Conservation (phyloP, 2,329 filamentous ascomycete genomes). For the Biscogniauxia mediterranea region DNA sequence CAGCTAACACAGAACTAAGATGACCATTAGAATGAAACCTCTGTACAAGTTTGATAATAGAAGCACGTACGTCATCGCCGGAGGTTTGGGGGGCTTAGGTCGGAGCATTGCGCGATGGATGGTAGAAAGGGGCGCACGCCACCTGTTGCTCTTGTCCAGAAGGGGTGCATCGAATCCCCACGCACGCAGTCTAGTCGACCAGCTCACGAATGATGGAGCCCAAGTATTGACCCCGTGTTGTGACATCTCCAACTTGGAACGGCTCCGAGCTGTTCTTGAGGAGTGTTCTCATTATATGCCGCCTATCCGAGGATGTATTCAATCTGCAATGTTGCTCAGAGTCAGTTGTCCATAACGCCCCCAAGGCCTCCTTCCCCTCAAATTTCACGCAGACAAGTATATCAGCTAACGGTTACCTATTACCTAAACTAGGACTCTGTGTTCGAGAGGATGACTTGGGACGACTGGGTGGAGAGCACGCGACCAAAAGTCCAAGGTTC, state of each 20-base stretch:
- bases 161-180: neutral
- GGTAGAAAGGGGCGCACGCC: neutral
- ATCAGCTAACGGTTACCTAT: neutral
- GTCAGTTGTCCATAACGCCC: neutral
- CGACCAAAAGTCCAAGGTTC: neutral
- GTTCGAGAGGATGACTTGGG: neutral
- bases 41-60: neutral
- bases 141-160: neutral
- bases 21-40: neutral
- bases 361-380: neutral
- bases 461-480: neutral
- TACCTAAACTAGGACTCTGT: neutral
- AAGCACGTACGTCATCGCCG: constrained; percentile 1
- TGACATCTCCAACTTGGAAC: neutral
- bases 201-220: neutral
- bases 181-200: neutral
- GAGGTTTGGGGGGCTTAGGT: neutral
- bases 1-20: neutral
- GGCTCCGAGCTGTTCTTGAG: neutral
- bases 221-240: neutral
- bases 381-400: too few species aligned
- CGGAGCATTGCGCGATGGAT: neutral
- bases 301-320: neutral
- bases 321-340: neutral
- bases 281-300: neutral